Percentiles rank a stretch among this genome's conserved stretches.
phyloP scores from a whole-genome alignment of 257 asterid species.

The Solanum pimpinellifolium region DNA sequence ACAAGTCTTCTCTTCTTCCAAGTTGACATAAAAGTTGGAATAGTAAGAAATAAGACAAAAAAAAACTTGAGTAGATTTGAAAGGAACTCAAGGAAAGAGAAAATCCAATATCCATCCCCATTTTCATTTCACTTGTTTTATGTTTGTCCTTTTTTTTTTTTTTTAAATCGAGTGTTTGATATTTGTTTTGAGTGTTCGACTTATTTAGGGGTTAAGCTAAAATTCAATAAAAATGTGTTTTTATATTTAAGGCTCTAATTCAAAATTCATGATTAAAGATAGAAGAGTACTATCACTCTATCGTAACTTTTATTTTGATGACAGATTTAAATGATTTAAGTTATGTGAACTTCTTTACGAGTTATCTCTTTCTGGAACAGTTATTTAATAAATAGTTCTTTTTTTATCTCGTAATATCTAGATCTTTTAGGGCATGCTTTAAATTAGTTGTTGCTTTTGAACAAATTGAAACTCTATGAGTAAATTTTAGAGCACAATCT shows the following conservation, averaged over 20 bases:
- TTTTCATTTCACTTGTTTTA: background rate
- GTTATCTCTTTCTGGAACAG: too few relatives aligned
- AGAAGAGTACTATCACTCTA: background rate
- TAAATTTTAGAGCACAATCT: too few relatives aligned
- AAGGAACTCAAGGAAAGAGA: background rate
- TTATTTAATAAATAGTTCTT: too few relatives aligned
- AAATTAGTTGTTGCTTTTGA: too few relatives aligned
- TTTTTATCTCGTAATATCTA: background rate
- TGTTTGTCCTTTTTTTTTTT: too few relatives aligned
- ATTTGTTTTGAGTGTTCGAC: too few relatives aligned
- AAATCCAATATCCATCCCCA: background rate
- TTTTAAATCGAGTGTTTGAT: accelerated
- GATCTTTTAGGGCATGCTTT: background rate
- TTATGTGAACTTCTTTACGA: background rate
- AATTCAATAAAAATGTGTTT: too few relatives aligned
- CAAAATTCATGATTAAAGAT: background rate
- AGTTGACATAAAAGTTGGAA: background rate
- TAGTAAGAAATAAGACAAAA: background rate
- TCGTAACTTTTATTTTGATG: background rate
- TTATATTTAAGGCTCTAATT: too few relatives aligned
- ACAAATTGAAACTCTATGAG: too few relatives aligned
- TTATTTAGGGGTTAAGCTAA: background rate
- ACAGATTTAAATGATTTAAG: background rate
- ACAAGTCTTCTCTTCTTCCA: background rate
- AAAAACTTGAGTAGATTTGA: background rate